Evolutionary conservation across 1,139 yeast genomes (phyloP), one percentile per base, ranked within the genome.

Genomic region (Candida glucosophila): DNA sequence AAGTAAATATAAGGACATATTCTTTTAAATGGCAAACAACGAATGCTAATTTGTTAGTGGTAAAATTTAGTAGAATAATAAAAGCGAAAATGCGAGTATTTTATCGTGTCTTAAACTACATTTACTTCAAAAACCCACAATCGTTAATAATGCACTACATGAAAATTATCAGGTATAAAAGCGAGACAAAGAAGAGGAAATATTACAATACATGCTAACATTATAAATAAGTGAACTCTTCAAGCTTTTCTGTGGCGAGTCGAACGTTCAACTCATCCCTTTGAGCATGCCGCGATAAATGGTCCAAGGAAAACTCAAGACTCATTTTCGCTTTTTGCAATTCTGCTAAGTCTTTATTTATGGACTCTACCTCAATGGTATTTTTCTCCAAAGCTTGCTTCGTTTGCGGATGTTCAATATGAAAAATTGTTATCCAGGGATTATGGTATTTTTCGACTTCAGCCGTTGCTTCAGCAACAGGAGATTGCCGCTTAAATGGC

Each of bases 211-310:
- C 19, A 16, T 16, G 18, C n/a, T 16, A 16, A 16, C n/a, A 16
- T n/a, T 32, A 59, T 39, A 58, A 37, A 31, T 54, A 57, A 8
- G 55, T 42, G 40, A 62, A 53, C 39, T 63, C 70, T 29, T 60
- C 68, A 24, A 64, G 44, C 36, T 62, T 63, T 32, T 63, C 69
- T 17, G 37, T 47, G 19, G 66, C 52, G 14, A 60, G 32, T 29
- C 55, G 56, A 5, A 55, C 64, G 33, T 59, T 55, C 20, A 59
- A 35, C 16, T 43, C 57, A 31, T 63, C 69, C 25, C 58, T 42
- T 14, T 30, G 38, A 1, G 53, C 47, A 26, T 51, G 59, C 7
- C 45, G 40, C 19, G 56, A 58, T 21, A 62, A 40, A 12, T 36
- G 33, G 6, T 37, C 37, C 22, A 55, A 32, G 9, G 47, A 36